Base-by-base conservation (phyloP, 768 basidiomycete genomes). In the Cyclocybe aegerita region DNA sequence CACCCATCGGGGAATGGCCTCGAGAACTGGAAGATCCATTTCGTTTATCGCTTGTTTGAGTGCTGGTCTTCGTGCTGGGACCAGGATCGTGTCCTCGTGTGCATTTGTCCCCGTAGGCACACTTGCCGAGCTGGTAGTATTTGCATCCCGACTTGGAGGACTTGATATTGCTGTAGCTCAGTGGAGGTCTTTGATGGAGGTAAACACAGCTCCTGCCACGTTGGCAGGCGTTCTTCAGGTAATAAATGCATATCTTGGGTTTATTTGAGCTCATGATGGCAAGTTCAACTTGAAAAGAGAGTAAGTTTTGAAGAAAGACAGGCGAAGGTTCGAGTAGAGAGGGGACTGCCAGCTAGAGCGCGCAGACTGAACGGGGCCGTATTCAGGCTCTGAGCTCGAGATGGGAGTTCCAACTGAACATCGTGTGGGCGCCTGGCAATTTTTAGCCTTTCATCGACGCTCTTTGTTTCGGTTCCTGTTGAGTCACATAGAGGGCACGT, bases 301-400 rank as follows among this genome's bases (percentile, higher is more conserved):
- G 37, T 23, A 5, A 5, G 5, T 5, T 23, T 23, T 23, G 39
- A 30, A 29, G 41, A 15, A 36, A 42, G 46, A n/a, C n/a, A 31
- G 36, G 30, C n/a, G 35, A 42, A 37, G 39, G 31, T 14, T 31
- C 32, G 34, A 40, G 36, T 39, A 46, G 50, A 37, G 38, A 32
- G n/a, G 50, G 50, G 49, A 59, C 60, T 53, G 38, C 46, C 57
- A 57, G 47, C 59, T 57, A 52, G 55, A 59, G 60, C 57, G 51
- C 54, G 48, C 41, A 57, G 53, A 38, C 50, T 59, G 60, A 59
- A 56, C 48, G 39, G 40, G 52, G 43, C 49, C 17, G 39, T 43
- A 46, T 53, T 54, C 56, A 61, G 53, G 49, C 51, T 52, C 52
- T 57, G 57, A 55, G 57, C 60, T 61, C 57, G 58, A 59, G 60